Evolutionary conservation across 116 monocot species (phyloP), one percentile per base, ranked within the genome.

Genomic region (Iris pallida): DNA sequence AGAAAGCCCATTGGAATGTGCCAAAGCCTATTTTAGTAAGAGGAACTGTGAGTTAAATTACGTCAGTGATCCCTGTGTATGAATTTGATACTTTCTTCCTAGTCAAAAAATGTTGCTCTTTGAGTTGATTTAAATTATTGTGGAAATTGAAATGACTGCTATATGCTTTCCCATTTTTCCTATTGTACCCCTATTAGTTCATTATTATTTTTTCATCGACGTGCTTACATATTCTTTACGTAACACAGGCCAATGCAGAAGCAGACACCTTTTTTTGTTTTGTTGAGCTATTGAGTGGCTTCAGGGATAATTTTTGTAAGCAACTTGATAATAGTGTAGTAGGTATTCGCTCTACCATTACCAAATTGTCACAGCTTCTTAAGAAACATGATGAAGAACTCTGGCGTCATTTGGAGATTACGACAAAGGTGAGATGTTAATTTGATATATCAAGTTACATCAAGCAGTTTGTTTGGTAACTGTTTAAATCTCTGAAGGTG

Each of bases 261-360:
- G 87, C 89, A 47, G 96, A 92, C 78, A 71, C 89, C 4, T 97
- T 97, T 71, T 97, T 90, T 65, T 97, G 92, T 77, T 96, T 96
- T 71, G 89, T 92, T 51, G 89, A 87, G 74, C 55, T 96, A n/a
- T 65, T 96, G 57, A 97, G 96, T 76, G 96, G 81, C 60, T 92
- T 92, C 51, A 85, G 89, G 67, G 96, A 92, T 69, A 86, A 97
- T 49, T 97, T 97, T 67, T 97, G 92, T 62, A 87, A 92, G 76
- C 90, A 97, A 60, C 82, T 97, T 69, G 96, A 97, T 71, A 97
- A 97, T 60, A 97, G 92, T 72, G 89, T 82, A 44, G 89, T 92
- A 68, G 96, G 96, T 19, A 97, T 97, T 64, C 82, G 75, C 55
- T 84, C 87, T 44, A 97, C 92, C 6, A 79, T 97, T 16, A 60